Evolutionary conservation across 352 stramenopile genomes (phyloP).

Genomic region (Pythium insidiosum): DNA sequence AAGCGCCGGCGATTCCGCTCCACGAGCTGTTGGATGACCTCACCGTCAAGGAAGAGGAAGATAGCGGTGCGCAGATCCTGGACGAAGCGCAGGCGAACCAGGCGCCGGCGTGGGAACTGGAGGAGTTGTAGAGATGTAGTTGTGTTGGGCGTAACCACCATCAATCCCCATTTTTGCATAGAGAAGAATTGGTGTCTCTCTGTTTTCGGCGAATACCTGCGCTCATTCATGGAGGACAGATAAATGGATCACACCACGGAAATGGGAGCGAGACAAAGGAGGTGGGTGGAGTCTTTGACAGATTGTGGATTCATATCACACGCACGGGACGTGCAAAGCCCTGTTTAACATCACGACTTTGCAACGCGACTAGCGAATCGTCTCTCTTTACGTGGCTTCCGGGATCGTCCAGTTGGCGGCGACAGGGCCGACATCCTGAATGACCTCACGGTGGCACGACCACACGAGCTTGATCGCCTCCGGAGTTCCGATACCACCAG

Average conservation of each 20-base stretch:
- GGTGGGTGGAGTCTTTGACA: no score
- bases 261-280: no score
- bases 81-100: conserved; percentile 55
- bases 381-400: conserved; percentile 79
- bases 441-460: conserved; percentile 98
- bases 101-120: conserved; percentile 58
- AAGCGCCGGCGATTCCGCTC: conserved; percentile 38
- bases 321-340: no score
- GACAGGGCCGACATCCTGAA: conserved; percentile 86
- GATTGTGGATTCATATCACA: no score
- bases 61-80: conserved; percentile 36
- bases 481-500: conserved; percentile 95
- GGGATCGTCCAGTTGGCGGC: conserved; percentile 71
- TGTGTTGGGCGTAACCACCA: no score
- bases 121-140: conserved; percentile 76
- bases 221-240: no score
- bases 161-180: no score
- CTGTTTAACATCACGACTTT: no score
- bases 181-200: no score
- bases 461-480: conserved; percentile 98
- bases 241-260: no score
- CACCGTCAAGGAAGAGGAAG: conserved; percentile 42
- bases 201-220: no score
- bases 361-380: no score
- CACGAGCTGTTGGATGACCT: conserved; percentile 79